Evolutionary conservation across 2,329 filamentous ascomycete species (phyloP), one percentile per base, ranked within the genome.

Genomic region (Phaeosphaeria sp.): DNA sequence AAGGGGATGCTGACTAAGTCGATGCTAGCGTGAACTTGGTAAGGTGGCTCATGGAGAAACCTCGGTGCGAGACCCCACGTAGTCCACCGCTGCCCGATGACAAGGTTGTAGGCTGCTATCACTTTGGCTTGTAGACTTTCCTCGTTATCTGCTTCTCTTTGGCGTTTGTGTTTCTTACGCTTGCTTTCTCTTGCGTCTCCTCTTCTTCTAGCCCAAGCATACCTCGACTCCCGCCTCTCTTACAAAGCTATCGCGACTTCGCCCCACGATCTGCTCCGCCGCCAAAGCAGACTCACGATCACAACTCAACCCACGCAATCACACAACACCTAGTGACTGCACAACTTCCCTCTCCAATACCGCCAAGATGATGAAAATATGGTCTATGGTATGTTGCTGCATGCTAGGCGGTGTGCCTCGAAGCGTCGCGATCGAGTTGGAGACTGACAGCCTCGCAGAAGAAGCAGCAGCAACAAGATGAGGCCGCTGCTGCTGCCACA

Each of bases 341-440:
- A 47, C 46, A 46, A 41, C 36, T n/a, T 46, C 39, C 41, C 22
- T 55, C 58, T 51, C 67, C 58, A 69, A 65, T 58, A 72, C 69
- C 67, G 71, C 59, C 78, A 93, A 83, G 75, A 98, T 98, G 95
- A 86, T 97, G 85, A 98, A 98, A 84, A 97, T 98, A 84, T 98
- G 94, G 95, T 96, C 93, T 72, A 97, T 98, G 94, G 93, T 96
- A 83, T 51, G 85, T 72, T 33, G 42, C 17, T 23, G 11, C 23
- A 10, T 27, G 18, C 3, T 2, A 17, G 15, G 17, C 15, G n/a
- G 6, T 11, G 4, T 30, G 17, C 15, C 21, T 15, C 21, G 42
- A 18, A 11, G n/a, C 21, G 43, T 41, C 23, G 46, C 46, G 33
- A 27, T 46, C 46, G 10, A 46, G 20, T 41, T 30, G 18, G 48